Conservation (phyloP, 2,329 filamentous ascomycete species). For the Ophiostoma sp. region DNA sequence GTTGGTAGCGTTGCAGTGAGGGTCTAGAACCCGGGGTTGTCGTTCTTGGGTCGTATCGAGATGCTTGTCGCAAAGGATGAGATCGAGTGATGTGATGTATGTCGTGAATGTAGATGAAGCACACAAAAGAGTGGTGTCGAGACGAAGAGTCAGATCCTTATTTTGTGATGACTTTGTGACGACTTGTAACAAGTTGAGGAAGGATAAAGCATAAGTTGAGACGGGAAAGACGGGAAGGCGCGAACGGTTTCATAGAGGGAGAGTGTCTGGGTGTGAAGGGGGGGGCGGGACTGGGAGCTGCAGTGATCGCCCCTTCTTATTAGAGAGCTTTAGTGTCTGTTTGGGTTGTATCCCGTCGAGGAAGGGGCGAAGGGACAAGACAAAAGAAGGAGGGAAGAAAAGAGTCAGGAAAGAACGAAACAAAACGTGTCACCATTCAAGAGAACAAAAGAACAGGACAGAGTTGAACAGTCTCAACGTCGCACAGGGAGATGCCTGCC, state of each 20-base stretch:
- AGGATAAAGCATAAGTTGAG: neutral
- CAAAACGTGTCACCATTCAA: neutral
- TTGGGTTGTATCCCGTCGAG: neutral
- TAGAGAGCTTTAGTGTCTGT: neutral
- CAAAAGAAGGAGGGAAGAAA: neutral
- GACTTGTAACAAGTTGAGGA: neutral
- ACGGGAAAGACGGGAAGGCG: neutral
- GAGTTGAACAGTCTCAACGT: neutral
- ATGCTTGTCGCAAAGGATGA: neutral
- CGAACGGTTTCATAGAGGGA: neutral
- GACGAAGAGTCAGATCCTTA: too few relatives aligned
- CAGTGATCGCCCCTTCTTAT: neutral
- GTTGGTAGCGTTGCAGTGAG: conserved; percentile 5
- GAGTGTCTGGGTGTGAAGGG: neutral
- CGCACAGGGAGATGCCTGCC: neutral
- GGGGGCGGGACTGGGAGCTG: conserved; percentile 12
- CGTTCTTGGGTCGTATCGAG: neutral
- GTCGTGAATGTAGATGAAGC: neutral
- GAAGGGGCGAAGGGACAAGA: conserved; percentile 6
- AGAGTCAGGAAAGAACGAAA: neutral
- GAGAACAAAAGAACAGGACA: neutral
- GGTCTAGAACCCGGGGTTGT: neutral
- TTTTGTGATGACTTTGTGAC: too few relatives aligned
- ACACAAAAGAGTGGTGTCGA: too few relatives aligned
- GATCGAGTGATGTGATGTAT: neutral